Evolutionary conservation across 2,329 filamentous ascomycete genomes (phyloP).

Genomic region (Aspergillus japonicus): DNA sequence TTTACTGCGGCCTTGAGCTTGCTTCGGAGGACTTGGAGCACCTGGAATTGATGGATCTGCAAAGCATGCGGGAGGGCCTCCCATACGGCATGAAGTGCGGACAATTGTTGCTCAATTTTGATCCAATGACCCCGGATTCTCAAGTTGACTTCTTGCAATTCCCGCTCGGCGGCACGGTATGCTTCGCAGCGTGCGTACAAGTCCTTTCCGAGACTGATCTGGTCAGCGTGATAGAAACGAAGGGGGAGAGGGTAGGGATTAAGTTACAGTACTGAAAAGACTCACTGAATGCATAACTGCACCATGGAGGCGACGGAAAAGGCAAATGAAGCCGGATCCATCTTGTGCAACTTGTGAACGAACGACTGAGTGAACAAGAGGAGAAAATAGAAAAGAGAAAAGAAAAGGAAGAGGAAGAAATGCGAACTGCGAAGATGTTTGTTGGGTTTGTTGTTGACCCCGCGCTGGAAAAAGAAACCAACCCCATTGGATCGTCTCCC

Average conservation of each 20-base stretch:
- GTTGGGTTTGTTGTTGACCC: no score
- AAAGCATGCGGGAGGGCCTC: not conserved
- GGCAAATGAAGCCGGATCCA: not conserved
- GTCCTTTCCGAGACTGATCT: not conserved
- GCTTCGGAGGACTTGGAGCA: not conserved
- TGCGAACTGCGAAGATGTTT: no score
- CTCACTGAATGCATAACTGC: constrained; percentile 1
- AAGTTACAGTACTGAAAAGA: not conserved
- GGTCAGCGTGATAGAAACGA: not conserved
- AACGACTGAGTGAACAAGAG: no score
- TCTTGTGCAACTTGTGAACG: not conserved
- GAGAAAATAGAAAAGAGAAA: no score
- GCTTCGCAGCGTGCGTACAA: not conserved
- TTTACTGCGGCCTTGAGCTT: not conserved
- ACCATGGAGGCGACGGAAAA: not conserved
- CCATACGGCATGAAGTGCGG: not conserved
- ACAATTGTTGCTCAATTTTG: not conserved
- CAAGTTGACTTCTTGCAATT: not conserved
- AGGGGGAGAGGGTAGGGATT: not conserved
- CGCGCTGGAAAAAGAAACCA: no score
- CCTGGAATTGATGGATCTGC: not conserved
- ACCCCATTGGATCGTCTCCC: no score
- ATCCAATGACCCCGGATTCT: not conserved
- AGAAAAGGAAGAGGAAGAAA: no score
- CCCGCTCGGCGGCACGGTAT: not conserved